Evolutionary conservation across 169 alveolate species (phyloP).

Genomic region (Perkinsus marinus): DNA sequence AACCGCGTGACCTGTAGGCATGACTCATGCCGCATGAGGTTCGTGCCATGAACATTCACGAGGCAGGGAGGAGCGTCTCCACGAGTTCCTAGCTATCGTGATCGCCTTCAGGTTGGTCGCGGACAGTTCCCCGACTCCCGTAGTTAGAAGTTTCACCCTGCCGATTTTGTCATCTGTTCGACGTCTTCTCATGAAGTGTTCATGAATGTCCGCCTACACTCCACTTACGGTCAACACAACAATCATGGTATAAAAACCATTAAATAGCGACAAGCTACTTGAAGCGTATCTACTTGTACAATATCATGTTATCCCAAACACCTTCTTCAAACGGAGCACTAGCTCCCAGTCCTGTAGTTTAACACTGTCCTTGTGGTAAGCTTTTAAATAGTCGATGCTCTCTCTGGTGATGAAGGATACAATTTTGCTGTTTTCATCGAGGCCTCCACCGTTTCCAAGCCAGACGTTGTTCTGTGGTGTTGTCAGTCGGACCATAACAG

Average conservation of each 20-base stretch:
- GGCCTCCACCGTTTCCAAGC: neutral
- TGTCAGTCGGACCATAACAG: neutral
- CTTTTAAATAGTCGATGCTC: constrained; percentile 36
- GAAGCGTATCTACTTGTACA: neutral
- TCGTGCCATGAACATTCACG: too few relatives aligned
- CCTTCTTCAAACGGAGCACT: neutral
- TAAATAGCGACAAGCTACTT: neutral
- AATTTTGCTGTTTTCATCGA: neutral
- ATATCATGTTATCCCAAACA: neutral
- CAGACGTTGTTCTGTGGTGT: neutral
- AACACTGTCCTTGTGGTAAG: constrained; percentile 34
- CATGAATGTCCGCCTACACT: too few relatives aligned
- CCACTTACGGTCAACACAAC: neutral
- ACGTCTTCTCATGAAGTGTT: too few relatives aligned
- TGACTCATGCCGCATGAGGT: too few relatives aligned
- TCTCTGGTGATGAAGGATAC: constrained; percentile 21
- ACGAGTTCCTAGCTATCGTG: too few relatives aligned
- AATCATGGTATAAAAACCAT: neutral
- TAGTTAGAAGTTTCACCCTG: too few relatives aligned
- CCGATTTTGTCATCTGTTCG: too few relatives aligned
- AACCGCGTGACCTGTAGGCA: too few relatives aligned
- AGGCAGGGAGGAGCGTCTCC: too few relatives aligned
- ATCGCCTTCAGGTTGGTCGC: too few relatives aligned
- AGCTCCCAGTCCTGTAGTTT: constrained; percentile 28
- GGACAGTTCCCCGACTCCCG: too few relatives aligned